Base-by-base conservation (phyloP, 2,329 filamentous ascomycete genomes). In the Ceratocystis destructans region DNA sequence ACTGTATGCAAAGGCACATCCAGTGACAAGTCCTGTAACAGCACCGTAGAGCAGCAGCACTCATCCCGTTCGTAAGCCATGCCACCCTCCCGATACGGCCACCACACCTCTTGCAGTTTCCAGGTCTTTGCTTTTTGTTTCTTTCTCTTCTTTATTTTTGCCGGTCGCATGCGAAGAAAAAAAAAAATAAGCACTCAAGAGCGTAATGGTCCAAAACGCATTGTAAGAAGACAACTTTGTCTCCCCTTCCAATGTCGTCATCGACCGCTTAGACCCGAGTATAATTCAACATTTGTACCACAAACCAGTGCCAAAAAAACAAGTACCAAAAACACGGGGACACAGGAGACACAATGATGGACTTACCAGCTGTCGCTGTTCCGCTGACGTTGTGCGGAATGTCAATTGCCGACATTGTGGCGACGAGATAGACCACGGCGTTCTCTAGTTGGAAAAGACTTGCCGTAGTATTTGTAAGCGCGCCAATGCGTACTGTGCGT, bases 331-430 rank as follows among this genome's bases (percentile, higher is more conserved):
- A 33, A 17, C 4, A 59, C 12, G 1, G 44, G 25, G 31, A 20
- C 17, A 61, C 28, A 25, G 22, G 10, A n/a, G 33, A 20, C 41
- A 17, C 41, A 46, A 57, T 20, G 17, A 61, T 45, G 10, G n/a
- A 59, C 64, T 65, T 65, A 65, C 64, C 64, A 48, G 64, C 53
- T 41, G 37, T 41, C n/a, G 41, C 22, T 59, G 53, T 17, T 25
- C 53, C 28, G 28, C 53, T 59, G 8, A 15, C 22, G 22, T 53
- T 65, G 25, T 25, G 64, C 12, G 64, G 50, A 48, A 46, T 57
- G 46, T 65, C 37, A 31, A 65, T 46, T n/a, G 64, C 53, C 17
- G 64, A 59, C 64, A 65, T 65, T n/a, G 12, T 65, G 28, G 53
- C n/a, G 37, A n/a, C 22, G 45, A 61, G 22, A 53, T 28, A 37